Percentiles rank a stretch among this genome's conserved stretches.
Conservation (phyloP, 2,329 filamentous ascomycete genomes). For the Hypoxylon sp. region DNA sequence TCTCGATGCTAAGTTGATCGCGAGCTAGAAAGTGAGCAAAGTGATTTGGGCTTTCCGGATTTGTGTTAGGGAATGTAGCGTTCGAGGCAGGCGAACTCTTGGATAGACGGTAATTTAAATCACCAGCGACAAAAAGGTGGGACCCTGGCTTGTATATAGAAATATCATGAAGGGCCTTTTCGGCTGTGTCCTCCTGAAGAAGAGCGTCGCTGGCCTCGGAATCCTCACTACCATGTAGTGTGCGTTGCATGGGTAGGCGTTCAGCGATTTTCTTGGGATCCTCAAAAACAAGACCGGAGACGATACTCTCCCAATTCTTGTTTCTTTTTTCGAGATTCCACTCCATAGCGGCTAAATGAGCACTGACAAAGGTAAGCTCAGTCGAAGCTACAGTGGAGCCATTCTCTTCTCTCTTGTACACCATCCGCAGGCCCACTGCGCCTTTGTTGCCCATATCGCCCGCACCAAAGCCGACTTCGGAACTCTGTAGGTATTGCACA, state of each 20-base stretch:
- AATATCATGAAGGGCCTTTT: slow-evolving; percentile 66
- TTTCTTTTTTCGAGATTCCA: slow-evolving; percentile 82
- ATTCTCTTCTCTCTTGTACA: slow-evolving; percentile 64
- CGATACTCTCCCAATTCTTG: slow-evolving; percentile 88
- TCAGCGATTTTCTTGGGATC: slow-evolving; percentile 61
- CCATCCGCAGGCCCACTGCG: slow-evolving; percentile 83
- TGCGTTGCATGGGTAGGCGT: slow-evolving; percentile 29
- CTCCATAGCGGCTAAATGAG: slow-evolving; percentile 92
- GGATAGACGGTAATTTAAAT: slow-evolving; percentile 94
- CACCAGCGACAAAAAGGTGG: slow-evolving; percentile 89
- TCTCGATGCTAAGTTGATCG: slow-evolving; percentile 86
- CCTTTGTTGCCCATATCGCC: slow-evolving; percentile 97
- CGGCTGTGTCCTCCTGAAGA: slow-evolving; percentile 44
- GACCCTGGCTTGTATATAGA: slow-evolving; percentile 82
- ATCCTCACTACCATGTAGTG: slow-evolving; percentile 33
- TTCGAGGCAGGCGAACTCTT: slow-evolving; percentile 72
- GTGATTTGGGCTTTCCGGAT: slow-evolving; percentile 70
- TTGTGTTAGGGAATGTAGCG: slow-evolving; percentile 75
- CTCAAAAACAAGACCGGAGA: slow-evolving; percentile 83
- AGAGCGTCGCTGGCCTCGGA: slow-evolving; percentile 45
- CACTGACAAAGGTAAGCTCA: slow-evolving; percentile 86
- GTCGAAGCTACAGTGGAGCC: slow-evolving; percentile 59
- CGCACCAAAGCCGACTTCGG: slow-evolving; percentile 86
- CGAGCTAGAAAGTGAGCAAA: slow-evolving; percentile 76
- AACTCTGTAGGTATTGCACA: slow-evolving; percentile 79